Conservation (phyloP, 179 eudicot genomes). For the Spinacia oleracea region DNA sequence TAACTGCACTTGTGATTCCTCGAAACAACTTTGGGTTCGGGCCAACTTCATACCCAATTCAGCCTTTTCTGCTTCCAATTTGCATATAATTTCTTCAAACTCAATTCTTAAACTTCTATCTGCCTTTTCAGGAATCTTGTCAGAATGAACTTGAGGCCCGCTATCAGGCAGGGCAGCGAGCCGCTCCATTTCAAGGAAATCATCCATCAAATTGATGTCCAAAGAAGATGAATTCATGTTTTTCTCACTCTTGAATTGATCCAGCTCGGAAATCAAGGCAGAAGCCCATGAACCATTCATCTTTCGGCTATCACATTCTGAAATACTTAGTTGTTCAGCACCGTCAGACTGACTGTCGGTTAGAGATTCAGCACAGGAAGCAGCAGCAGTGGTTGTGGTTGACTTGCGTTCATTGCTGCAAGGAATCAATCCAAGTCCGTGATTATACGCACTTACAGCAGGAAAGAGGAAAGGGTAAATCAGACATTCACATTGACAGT, state of each 20-base stretch:
- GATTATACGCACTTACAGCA: too few species aligned
- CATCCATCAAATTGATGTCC: constrained; percentile 74
- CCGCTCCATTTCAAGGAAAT: constrained; percentile 81
- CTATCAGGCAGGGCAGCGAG: constrained; percentile 52
- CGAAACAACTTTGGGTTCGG: constrained; percentile 45
- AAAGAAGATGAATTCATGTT: constrained; percentile 27
- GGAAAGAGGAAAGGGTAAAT: too few species aligned
- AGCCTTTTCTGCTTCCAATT: constrained; percentile 46
- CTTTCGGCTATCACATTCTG: constrained; percentile 37
- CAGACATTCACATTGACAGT: too few species aligned
- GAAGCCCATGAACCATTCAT: constrained; percentile 47
- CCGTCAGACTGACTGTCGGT: constrained; percentile 59
- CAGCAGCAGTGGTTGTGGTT: constrained; percentile 34
- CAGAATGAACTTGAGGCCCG: constrained; percentile 19
- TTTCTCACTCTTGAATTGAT: constrained; percentile 48
- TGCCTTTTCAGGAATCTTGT: constrained; percentile 15
- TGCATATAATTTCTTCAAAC: constrained; percentile 50
- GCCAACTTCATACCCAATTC: constrained; percentile 44
- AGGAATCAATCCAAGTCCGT: too few species aligned
- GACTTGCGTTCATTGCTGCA: constrained; percentile 43
- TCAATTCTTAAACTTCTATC: constrained; percentile 38
- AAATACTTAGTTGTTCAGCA: constrained; percentile 32
- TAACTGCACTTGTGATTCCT: constrained; percentile 43
- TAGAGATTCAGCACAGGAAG: constrained; percentile 49
- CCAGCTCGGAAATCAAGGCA: constrained; percentile 48